Base-by-base conservation (phyloP, 2,329 filamentous ascomycete genomes). In the Ceratocystiopsis minuta region DNA sequence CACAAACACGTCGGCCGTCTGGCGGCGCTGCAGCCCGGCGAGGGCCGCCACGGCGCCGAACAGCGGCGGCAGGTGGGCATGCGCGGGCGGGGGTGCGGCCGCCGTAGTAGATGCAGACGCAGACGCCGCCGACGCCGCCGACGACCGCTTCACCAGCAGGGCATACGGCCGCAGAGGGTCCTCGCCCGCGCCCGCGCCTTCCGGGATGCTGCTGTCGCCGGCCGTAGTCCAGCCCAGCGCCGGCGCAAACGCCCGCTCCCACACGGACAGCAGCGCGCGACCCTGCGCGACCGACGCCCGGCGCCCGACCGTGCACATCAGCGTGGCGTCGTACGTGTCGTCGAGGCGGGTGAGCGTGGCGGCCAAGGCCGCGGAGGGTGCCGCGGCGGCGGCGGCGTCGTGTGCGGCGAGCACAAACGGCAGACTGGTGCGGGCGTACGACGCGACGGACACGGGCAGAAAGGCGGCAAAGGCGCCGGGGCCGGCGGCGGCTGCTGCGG, bases 251-350 rank as follows among this genome's bases (percentile, higher is more conserved):
- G 77, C 79, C 42, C 78, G 67, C 54, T 87, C 80, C 80, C 81
- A 90, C 28, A 90, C 72, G 6, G 69, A 67, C 10, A 88, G 64
- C 45, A 90, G 61, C 4, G 83, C 83, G 43, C 80, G 65, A 10
- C 83, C 83, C 58, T 90, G 83, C 1, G 79, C 75, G 39, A 80
- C 68, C 48, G 77, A 83, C 0, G 83, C 82, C 16, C 83, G 70
- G 0, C 81, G 68, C 13, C 78, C 81, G 14, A 90, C 83, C n/a
- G 80, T 76, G 59, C 83, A 90, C 37, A 82, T 68, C 10, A 82
- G 77, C 24, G 74, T 72, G 10, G 84, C 82, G 57, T 90, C 84
- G 39, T 83, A 72, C 49, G 70, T 65, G 60, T 90, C 83, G 61
- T 88, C 83, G 6, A 88, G 65, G 0, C 60, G 56, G 11, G 64